These are phyloP conservation scores for Collariella sp. DNA, from an alignment of 495 filamentous ascomycete genomes.

Conservation along the genomic window DNA sequence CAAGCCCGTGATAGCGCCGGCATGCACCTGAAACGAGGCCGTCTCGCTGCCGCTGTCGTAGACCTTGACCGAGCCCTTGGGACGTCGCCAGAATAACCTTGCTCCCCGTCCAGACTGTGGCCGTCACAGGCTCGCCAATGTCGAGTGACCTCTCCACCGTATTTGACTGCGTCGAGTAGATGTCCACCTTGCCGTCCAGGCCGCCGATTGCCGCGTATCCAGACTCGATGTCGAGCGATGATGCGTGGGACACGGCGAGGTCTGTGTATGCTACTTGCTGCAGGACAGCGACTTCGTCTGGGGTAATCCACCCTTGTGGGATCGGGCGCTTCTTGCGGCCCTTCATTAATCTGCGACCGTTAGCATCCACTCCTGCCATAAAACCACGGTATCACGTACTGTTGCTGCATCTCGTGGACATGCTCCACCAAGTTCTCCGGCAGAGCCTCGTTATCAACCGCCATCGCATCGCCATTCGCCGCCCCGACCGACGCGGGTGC, in stretches of 20 bases:
- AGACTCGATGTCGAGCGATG: slow-evolving; percentile 59
- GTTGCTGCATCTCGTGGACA: slow-evolving; percentile 67
- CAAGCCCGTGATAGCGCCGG: slow-evolving; percentile 68
- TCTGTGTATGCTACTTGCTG: slow-evolving; percentile 53
- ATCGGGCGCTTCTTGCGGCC: slow-evolving; percentile 79
- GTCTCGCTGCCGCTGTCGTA: slow-evolving; percentile 61
- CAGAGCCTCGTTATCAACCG: slow-evolving; percentile 68
- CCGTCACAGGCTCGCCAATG: slow-evolving; percentile 61
- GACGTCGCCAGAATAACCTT: slow-evolving; percentile 62
- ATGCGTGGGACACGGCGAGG: slow-evolving; percentile 52
- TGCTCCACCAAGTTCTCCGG: slow-evolving; percentile 63
- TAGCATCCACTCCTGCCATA: too few species aligned
- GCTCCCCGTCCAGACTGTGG: slow-evolving; percentile 66
- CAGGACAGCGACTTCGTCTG: slow-evolving; percentile 63
- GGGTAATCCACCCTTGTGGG: slow-evolving; percentile 74
- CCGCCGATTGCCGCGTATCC: slow-evolving; percentile 74
- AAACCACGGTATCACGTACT: slow-evolving; percentile 51
- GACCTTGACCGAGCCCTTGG: slow-evolving; percentile 67
- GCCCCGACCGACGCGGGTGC: slow-evolving; percentile 43
- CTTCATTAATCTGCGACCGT: slow-evolving; percentile 58
- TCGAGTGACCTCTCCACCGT: slow-evolving; percentile 59
- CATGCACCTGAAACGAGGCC: slow-evolving; percentile 63
- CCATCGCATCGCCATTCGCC: slow-evolving; percentile 74
- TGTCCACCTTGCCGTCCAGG: slow-evolving; percentile 61
- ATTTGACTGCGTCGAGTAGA: slow-evolving; percentile 70